phyloP scores from a whole-genome alignment of 1,284 basidiomycete genomes.

The Trametes pubescens region DNA sequence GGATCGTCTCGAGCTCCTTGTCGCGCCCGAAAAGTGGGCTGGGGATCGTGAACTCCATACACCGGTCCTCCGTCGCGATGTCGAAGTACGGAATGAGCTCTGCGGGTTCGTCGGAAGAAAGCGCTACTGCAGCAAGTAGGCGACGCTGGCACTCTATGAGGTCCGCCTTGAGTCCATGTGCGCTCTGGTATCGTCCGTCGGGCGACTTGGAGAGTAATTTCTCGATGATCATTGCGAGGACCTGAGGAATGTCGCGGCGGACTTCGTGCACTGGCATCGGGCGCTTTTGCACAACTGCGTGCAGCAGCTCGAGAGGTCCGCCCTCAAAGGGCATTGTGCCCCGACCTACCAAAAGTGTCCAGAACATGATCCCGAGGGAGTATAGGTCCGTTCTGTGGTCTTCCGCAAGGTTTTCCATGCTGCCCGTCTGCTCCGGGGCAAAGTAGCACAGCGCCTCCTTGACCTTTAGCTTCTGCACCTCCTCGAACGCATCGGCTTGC shows the following conservation, averaged over 20 bases:
- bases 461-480: constrained; percentile 68
- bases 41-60: constrained; percentile 73
- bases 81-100: constrained; percentile 76
- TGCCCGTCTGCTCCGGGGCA: constrained; percentile 77
- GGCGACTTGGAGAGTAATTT: constrained; percentile 74
- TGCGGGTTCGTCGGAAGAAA: constrained; percentile 61
- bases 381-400: constrained; percentile 78
- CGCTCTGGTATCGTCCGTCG: constrained; percentile 72
- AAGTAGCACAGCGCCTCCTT: constrained; percentile 79
- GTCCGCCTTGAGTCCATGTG: constrained; percentile 70
- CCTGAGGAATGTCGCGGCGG: constrained; percentile 73
- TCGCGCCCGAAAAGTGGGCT: constrained; percentile 73
- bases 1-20: constrained; percentile 70
- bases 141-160: constrained; percentile 70
- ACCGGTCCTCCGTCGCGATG: constrained; percentile 68
- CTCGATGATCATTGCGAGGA: constrained; percentile 73
- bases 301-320: constrained; percentile 69
- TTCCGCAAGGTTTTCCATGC: constrained; percentile 71
- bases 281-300: constrained; percentile 72
- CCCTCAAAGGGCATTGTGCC: constrained; percentile 78
- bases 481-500: constrained; percentile 60
- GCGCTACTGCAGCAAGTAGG: constrained; percentile 63
- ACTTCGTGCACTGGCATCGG: constrained; percentile 79
- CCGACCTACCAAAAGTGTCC: constrained; percentile 71
- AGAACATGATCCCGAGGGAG: constrained; percentile 73